Conservation (phyloP, 768 basidiomycete species). For the Epithele typhae region DNA sequence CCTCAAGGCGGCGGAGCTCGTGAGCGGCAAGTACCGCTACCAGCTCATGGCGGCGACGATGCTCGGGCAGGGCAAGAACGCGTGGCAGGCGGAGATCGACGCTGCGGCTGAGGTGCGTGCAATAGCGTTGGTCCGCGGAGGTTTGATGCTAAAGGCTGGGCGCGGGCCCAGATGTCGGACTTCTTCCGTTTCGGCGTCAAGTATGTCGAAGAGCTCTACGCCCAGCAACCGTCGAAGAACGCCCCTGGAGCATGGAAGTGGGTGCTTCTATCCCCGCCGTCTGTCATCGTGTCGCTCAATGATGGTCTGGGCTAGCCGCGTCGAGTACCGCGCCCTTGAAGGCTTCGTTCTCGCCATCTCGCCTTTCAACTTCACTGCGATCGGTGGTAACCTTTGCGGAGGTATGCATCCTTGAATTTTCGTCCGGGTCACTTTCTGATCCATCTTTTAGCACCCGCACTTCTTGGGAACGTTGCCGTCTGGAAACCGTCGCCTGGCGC, state of each 20-base stretch:
- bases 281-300: not conserved
- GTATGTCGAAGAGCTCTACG: conserved; percentile 92
- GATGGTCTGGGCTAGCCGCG: conserved; percentile 53
- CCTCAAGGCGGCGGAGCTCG: conserved; percentile 94
- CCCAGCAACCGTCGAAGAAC: conserved; percentile 87
- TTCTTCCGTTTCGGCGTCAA: conserved; percentile 97
- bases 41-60: conserved; percentile 95
- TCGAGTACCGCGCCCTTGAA: conserved; percentile 96
- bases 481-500: conserved; percentile 99
- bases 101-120: conserved; percentile 88
- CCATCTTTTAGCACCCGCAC: conserved; percentile 61
- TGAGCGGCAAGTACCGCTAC: conserved; percentile 94
- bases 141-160: no score
- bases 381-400: conserved; percentile 91
- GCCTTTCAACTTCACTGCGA: conserved; percentile 98
- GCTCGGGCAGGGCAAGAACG: conserved; percentile 98
- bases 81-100: conserved; percentile 99
- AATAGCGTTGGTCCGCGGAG: no score
- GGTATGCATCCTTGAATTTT: conserved; percentile 30
- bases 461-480: conserved; percentile 91
- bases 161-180: conserved; percentile 60
- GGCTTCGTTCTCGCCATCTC: conserved; percentile 98
- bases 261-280: conserved; percentile 27
- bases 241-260: conserved; percentile 91
- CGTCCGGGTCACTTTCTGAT: no score